phyloP scores from a whole-genome alignment of 2,329 filamentous ascomycete species.

The Fusarium newnesense region DNA sequence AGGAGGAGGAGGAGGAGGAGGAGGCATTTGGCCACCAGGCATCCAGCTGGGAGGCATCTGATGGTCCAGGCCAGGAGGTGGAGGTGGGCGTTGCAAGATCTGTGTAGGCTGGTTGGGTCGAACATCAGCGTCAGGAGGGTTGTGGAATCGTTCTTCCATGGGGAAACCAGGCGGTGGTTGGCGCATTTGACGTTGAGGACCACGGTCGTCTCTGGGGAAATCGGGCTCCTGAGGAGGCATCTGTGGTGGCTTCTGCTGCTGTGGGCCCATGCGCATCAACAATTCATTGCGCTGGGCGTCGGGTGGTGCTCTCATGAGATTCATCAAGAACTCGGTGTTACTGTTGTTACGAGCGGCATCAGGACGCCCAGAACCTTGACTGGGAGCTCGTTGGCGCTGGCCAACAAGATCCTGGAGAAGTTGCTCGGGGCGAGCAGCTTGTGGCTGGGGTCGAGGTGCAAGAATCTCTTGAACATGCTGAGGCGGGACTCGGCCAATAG shows the following conservation, averaged over 20 bases:
- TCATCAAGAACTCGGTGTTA: conserved; percentile 87
- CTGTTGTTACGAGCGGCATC: conserved; percentile 63
- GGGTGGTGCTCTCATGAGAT: conserved; percentile 73
- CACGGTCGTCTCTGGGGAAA: conserved; percentile 51
- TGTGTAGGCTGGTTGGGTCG: conserved; percentile 68
- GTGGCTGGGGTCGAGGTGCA: conserved; percentile 61
- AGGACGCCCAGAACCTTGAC: conserved; percentile 59
- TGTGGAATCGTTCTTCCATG: conserved; percentile 64
- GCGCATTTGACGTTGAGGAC: conserved; percentile 54
- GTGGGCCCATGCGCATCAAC: conserved; percentile 61
- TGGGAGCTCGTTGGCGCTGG: conserved; percentile 66
- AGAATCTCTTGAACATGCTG: conserved; percentile 63
- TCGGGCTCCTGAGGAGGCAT: conserved; percentile 56
- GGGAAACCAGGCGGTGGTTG: conserved; percentile 61
- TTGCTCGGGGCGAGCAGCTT: conserved; percentile 66
- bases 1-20: no score
- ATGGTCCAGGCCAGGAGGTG: conserved; percentile 68
- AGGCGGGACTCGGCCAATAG: conserved; percentile 53
- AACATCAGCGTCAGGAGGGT: conserved; percentile 56
- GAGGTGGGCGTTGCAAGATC: conserved; percentile 72
- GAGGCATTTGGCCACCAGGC: conserved; percentile 58
- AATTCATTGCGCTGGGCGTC: conserved; percentile 64
- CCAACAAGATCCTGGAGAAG: conserved; percentile 69
- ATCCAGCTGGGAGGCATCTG: conserved; percentile 61
- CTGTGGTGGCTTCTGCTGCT: conserved; percentile 51